Base-by-base conservation (phyloP, 352 stramenopile species). In the Pythium sukuiense region DNA sequence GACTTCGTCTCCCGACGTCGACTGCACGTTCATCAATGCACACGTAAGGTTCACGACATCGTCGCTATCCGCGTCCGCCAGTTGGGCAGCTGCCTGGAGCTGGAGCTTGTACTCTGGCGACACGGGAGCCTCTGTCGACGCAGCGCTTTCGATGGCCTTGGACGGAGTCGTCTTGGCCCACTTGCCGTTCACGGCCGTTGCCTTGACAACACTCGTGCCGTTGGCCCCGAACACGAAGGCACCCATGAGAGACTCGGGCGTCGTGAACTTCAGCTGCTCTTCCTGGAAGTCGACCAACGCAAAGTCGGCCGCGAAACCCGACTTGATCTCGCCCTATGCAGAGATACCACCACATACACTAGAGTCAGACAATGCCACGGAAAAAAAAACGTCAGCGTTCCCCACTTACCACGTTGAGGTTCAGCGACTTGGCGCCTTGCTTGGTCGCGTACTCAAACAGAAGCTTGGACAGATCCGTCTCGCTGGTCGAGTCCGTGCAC, bases 141-240 rank as follows among this genome's bases (percentile, higher is more conserved):
- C 49, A 14, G 59, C 46, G 9, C 29, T 30, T 49, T 18, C 37
- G 9, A 56, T 54, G 4, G 43, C 18, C 43, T 67, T 64, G 9
- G 50, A 50, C 11, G 63, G 41, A 12, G 72, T 69, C 8, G 76
- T 85, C 49, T 81, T 71, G 46, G 77, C 73, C 83, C 83, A 92
- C 67, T 85, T 85, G 53, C 83, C 83, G 58, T 90, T 88, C 58
- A 92, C 83, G 3, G 71, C 77, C 2, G 81, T 92, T n/a, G 83
- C 83, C 65, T 88, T 89, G 48, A 92, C 74, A 1, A 92, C 81
- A 50, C 75, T 89, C 3, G 76, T 85, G 30, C 81, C 83, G 54
- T 89, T 92, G 0, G 81, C 76, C 49, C 83, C 83, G 55, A 92
- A 92, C 24, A 92, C 76, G 55, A 92, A 90, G 2, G 83, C 74